Evolutionary conservation across 1,139 yeast genomes (phyloP).

Genomic region (Yamadazyma atlantica): DNA sequence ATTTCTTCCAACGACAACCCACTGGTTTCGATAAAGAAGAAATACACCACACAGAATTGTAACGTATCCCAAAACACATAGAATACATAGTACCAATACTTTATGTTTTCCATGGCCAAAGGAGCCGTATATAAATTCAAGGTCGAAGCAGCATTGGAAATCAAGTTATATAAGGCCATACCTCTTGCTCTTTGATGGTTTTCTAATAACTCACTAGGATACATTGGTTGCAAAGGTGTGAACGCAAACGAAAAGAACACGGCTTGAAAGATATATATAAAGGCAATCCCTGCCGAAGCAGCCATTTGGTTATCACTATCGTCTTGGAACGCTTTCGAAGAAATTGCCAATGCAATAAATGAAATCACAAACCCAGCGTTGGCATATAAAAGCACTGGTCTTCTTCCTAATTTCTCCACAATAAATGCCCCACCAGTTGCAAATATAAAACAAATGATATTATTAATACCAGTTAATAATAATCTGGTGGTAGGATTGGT

Average conservation of each 20-base stretch:
- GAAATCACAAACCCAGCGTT: conserved; percentile 16
- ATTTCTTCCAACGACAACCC: conserved; percentile 28
- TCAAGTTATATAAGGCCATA: conserved; percentile 15
- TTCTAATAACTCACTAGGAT: conserved; percentile 20
- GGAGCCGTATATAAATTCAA: conserved; percentile 21
- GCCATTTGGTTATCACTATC: conserved; percentile 10
- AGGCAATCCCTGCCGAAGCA: conserved; percentile 16
- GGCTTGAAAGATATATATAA: conserved; percentile 20
- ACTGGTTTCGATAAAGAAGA: conserved; percentile 29
- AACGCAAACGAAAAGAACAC: conserved; percentile 20
- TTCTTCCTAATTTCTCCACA: conserved; percentile 17
- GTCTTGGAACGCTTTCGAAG: conserved; percentile 16
- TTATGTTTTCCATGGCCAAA: conserved; percentile 21
- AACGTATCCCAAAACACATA: conserved; percentile 20
- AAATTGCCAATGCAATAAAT: conserved; percentile 16
- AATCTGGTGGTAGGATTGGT: conserved; percentile 16
- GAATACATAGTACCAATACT: conserved; percentile 21
- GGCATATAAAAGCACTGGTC: conserved; percentile 20
- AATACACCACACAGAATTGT: conserved; percentile 21
- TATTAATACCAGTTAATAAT: conserved; percentile 19
- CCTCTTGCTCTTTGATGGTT: conserved; percentile 19
- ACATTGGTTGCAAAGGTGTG: conserved; percentile 22
- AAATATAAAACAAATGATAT: conserved; percentile 15
- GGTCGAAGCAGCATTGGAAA: conserved; percentile 18
- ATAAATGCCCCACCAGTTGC: conserved; percentile 19